Percentiles rank a stretch among this genome's conserved stretches.
These are phyloP conservation scores for Ammopiptanthus mongolicus DNA, from an alignment of 306 rosid species.

Conservation along the genomic window DNA sequence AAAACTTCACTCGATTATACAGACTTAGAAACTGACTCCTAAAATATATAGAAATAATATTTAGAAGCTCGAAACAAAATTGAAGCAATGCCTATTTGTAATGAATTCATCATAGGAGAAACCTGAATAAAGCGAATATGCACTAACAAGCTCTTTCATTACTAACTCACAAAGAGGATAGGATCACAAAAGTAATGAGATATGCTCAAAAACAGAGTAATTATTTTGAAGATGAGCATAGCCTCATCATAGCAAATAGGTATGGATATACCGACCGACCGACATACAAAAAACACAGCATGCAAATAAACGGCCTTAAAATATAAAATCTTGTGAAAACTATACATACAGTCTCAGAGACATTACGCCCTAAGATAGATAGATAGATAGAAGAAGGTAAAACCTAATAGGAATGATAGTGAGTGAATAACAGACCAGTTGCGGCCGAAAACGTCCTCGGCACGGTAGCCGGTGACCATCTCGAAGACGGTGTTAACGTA, in stretches of 20 bases:
- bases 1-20: neutral
- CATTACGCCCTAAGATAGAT: too few relatives aligned
- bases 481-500: constrained; percentile 93
- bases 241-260: too few relatives aligned
- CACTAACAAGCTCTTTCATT: neutral
- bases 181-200: too few relatives aligned
- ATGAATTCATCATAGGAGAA: neutral
- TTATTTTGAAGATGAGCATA: too few relatives aligned
- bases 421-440: constrained; percentile 89
- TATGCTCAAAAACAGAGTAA: too few relatives aligned
- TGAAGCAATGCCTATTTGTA: neutral
- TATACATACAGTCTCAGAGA: too few relatives aligned
- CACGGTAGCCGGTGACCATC: constrained; percentile 86
- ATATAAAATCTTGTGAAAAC: too few relatives aligned
- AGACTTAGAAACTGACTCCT: neutral
- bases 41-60: neutral
- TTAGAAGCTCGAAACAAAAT: neutral
- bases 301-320: too few relatives aligned
- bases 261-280: too few relatives aligned
- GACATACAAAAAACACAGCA: too few relatives aligned
- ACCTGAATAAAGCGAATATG: neutral
- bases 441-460: constrained; percentile 96
- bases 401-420: too few relatives aligned
- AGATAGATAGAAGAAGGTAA: too few relatives aligned
- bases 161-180: neutral